Evolutionary conservation across 768 basidiomycete genomes (phyloP).

Genomic region (Hygrophorus pudorinus): DNA sequence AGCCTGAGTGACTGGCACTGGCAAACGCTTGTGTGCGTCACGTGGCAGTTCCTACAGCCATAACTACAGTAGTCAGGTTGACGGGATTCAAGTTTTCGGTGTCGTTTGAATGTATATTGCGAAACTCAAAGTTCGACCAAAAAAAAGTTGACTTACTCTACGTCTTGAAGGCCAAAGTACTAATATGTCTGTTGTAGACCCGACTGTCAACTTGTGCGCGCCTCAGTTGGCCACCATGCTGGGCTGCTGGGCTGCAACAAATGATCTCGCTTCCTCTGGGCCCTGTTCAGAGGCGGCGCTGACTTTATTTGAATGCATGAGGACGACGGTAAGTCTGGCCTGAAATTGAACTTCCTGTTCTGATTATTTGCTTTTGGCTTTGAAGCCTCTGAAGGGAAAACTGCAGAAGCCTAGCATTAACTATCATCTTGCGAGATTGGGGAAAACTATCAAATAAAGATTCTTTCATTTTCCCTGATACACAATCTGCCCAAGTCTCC

Average conservation of each 20-base stretch:
- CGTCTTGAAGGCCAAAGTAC: constrained; percentile 1
- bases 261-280: constrained; percentile 45
- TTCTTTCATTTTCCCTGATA: neutral
- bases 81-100: no score
- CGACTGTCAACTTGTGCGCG: constrained; percentile 47
- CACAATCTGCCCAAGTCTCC: neutral
- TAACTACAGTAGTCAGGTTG: no score
- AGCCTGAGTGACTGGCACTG: no score
- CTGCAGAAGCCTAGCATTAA: constrained; percentile 73
- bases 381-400: constrained; percentile 60
- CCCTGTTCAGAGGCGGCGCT: constrained; percentile 52
- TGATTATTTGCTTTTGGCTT: constrained; percentile 1
- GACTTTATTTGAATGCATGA: constrained; percentile 72
- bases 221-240: constrained; percentile 70
- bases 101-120: constrained; percentile 56
- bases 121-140: constrained; percentile 71
- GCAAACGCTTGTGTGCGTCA: neutral
- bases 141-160: constrained; percentile 42
- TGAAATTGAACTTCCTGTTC: neutral
- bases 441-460: constrained; percentile 54
- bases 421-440: constrained; percentile 77
- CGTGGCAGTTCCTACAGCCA: constrained; percentile 37
- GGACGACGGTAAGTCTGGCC: constrained; percentile 55
- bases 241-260: constrained; percentile 74
- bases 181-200: constrained; percentile 23